Percentiles rank a stretch among this genome's conserved stretches.
Evolutionary conservation across 2,329 filamentous ascomycete species (phyloP).

Genomic region (Colletotrichum nymphaeae): DNA sequence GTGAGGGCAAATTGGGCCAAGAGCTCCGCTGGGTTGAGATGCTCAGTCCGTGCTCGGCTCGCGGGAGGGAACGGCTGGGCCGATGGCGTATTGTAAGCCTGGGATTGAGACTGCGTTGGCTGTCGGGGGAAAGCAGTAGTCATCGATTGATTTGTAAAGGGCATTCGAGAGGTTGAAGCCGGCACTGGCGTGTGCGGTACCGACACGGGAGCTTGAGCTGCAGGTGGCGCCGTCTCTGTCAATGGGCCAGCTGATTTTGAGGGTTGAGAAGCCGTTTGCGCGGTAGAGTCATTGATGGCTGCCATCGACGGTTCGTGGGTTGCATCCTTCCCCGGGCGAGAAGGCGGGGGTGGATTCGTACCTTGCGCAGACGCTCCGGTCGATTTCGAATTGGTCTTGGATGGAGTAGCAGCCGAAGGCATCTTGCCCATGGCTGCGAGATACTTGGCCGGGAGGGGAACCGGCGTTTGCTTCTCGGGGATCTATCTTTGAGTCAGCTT

Average conservation of each 20-base stretch:
- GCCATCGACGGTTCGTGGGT: not conserved
- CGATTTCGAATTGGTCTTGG: conserved; percentile 8
- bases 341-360: not conserved
- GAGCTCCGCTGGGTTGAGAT: conserved; percentile 31
- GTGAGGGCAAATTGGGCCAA: conserved; percentile 31
- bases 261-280: not conserved
- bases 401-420: conserved; percentile 37
- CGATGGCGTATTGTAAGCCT: not conserved
- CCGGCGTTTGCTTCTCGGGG: conserved; percentile 55
- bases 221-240: not conserved
- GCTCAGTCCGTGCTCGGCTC: conserved; percentile 17
- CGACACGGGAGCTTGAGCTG: conserved; percentile 14
- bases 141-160: conserved; percentile 24
- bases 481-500: conserved; percentile 43
- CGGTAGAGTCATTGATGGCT: not conserved
- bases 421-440: conserved; percentile 52
- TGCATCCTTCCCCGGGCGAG: not conserved
- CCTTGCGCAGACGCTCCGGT: not conserved
- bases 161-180: conserved; percentile 15
- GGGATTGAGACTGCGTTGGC: not conserved
- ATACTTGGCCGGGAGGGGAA: conserved; percentile 56
- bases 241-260: not conserved
- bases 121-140: conserved; percentile 3
- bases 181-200: conserved; percentile 4
- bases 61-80: not conserved